Evolutionary conservation across 2,329 filamentous ascomycete genomes (phyloP), one percentile per base, ranked within the genome.

Genomic region (Epichloe typhina): DNA sequence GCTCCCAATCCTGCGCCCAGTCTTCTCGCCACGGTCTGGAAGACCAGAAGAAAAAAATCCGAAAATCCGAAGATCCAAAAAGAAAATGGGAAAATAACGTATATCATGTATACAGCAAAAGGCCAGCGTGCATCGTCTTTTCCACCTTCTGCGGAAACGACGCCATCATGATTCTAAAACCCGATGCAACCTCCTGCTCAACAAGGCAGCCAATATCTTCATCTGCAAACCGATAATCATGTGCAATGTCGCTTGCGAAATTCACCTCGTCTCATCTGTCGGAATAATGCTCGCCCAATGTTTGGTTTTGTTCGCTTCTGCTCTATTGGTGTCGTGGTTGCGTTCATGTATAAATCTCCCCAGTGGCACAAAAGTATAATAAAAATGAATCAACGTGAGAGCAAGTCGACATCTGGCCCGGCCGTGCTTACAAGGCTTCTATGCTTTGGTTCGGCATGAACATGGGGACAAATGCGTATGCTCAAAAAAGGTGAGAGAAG

Each of bases 341-440:
- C 36, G 4, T 12, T 15, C 41, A 15, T 15, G 9, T 8, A 15
- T 39, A 13, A 11, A 5, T 47, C 3, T 38, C 36, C 15, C 5
- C 15, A 5, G 7, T n/a, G 9, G 23, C 36, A 13, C 23, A 7
- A 12, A 19, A n/a, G 12, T 21, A 23, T 47, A 21, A 26, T 26
- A n/a, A 17, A 4, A 19, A 15, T n/a, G 12, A 44, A 17, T n/a
- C 6, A 43, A 26, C 36, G 13, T 38, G 35, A 23, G n/a, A n/a
- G 23, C 23, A 19, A 40, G 4, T 47, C 37, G 35, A 21, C 17
- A 38, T 12, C 15, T 40, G 46, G 17, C 36, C n/a, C 9, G 7
- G 23, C 36, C 46, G 15, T 47, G 49, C 52, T 44, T 53, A 50
- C 51, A 53, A 45, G 45, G 51, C 48, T 47, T 53, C 51, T 53